These are phyloP conservation scores for Chlamydomonas sphaeroides DNA, from an alignment of 139 green algal genomes.

Conservation along the genomic window DNA sequence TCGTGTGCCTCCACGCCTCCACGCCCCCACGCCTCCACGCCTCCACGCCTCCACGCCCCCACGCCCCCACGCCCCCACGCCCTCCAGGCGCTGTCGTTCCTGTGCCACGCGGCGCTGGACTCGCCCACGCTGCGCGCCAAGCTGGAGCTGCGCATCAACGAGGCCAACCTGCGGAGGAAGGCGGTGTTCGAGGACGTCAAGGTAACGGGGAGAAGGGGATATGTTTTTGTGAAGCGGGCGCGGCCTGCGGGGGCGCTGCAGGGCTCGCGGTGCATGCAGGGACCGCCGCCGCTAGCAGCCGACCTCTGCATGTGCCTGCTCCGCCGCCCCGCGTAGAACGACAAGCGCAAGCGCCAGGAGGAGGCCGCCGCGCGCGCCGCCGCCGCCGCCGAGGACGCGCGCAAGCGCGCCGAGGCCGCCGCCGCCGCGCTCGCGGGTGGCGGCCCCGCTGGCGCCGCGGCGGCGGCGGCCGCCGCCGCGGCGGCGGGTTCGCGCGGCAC, in stretches of 20 bases:
- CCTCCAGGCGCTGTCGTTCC: conserved; percentile 69
- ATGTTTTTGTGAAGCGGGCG: no score
- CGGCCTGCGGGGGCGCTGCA: no score
- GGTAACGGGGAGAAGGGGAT: no score
- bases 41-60: no score
- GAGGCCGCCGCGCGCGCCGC: conserved; percentile 51
- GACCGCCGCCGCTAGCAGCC: no score
- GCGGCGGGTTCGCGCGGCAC: neutral
- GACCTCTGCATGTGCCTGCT: neutral
- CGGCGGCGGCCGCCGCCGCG: neutral
- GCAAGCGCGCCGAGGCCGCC: conserved; percentile 57
- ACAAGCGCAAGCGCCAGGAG: conserved; percentile 65
- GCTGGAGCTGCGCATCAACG: conserved; percentile 71
- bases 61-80: no score
- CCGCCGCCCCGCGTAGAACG: conserved; percentile 37
- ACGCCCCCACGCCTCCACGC: no score
- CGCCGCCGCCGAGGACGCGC: conserved; percentile 48
- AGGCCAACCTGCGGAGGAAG: conserved; percentile 61
- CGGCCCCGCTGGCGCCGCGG: neutral
- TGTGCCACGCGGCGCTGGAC: conserved; percentile 67
- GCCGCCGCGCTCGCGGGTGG: neutral
- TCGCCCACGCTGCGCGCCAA: conserved; percentile 59
- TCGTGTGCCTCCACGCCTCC: no score
- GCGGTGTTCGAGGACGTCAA: conserved; percentile 69
- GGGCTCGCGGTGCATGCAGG: no score